Conservation (phyloP, 2,329 filamentous ascomycete species). For the Penicillium vulpinum region DNA sequence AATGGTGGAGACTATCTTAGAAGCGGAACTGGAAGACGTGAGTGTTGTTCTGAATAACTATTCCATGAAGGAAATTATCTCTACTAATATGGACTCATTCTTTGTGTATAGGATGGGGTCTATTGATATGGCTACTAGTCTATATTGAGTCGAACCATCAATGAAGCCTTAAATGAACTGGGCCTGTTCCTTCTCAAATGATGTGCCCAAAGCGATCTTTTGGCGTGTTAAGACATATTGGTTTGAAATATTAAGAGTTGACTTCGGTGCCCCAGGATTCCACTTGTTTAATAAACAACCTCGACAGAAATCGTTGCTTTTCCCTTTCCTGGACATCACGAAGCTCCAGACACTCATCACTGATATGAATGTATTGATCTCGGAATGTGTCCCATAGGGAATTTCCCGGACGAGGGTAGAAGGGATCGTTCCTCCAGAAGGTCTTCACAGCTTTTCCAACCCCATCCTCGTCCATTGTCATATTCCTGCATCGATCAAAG, state of each 20-base stretch:
- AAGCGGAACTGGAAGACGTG: slow-evolving; percentile 24
- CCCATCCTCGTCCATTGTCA: neutral
- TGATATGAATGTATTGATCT: neutral
- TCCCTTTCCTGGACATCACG: neutral
- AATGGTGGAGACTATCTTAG: slow-evolving; percentile 32
- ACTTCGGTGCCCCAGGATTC: neutral
- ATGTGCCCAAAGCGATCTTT: no score
- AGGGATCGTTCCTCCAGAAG: neutral
- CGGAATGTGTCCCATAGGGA: neutral
- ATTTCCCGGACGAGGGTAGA: neutral
- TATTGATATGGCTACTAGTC: neutral
- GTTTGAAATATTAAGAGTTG: neutral
- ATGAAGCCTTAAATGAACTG: no score
- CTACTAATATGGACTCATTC: neutral
- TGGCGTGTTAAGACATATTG: no score
- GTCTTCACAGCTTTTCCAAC: neutral
- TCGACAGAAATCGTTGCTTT: neutral
- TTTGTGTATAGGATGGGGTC: neutral
- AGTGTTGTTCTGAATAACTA: neutral
- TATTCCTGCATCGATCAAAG: no score
- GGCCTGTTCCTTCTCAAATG: no score
- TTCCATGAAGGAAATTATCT: neutral
- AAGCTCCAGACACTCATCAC: neutral
- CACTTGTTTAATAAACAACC: neutral
- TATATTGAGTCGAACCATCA: no score